Percentiles rank a stretch among this genome's conserved stretches.
These are phyloP conservation scores for Plasmodium yoelii DNA, from an alignment of 169 alveolate species.

Conservation along the genomic window DNA sequence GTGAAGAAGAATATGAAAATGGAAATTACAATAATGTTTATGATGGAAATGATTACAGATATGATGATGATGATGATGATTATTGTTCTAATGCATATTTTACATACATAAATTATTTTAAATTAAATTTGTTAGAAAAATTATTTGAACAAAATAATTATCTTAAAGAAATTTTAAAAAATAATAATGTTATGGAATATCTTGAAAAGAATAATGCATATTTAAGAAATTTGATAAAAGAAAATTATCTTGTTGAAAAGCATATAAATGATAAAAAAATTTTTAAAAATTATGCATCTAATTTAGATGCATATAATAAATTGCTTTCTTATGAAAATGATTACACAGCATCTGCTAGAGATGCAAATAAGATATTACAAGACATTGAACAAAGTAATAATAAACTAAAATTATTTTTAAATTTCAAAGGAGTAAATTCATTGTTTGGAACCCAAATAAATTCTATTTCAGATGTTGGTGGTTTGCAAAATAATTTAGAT, in stretches of 20 bases:
- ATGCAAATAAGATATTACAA: constrained; percentile 31
- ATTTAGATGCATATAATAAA: constrained; percentile 5
- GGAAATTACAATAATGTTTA: not conserved
- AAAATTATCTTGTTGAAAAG: constrained; percentile 37
- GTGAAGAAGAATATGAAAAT: not conserved
- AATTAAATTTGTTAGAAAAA: constrained; percentile 49
- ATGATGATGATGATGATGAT: not conserved
- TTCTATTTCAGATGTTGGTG: not conserved
- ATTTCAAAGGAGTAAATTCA: not conserved
- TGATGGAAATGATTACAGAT: not conserved
- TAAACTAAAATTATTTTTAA: constrained; percentile 16
- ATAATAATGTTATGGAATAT: constrained; percentile 33
- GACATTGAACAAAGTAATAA: constrained; percentile 23
- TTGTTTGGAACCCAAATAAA: not conserved
- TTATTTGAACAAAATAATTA: constrained; percentile 40
- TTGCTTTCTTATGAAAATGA: constrained; percentile 13
- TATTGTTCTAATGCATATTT: not conserved
- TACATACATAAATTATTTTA: constrained; percentile 32
- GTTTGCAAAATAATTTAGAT: too few relatives aligned
- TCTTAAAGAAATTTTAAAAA: constrained; percentile 40
- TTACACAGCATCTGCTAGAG: constrained; percentile 9
- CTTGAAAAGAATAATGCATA: constrained; percentile 29
- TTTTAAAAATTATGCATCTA: constrained; percentile 4
- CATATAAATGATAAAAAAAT: constrained; percentile 35
- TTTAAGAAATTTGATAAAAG: constrained; percentile 48